phyloP scores from a whole-genome alignment of 805 yeast genomes.

The Ascoidea tarda region DNA sequence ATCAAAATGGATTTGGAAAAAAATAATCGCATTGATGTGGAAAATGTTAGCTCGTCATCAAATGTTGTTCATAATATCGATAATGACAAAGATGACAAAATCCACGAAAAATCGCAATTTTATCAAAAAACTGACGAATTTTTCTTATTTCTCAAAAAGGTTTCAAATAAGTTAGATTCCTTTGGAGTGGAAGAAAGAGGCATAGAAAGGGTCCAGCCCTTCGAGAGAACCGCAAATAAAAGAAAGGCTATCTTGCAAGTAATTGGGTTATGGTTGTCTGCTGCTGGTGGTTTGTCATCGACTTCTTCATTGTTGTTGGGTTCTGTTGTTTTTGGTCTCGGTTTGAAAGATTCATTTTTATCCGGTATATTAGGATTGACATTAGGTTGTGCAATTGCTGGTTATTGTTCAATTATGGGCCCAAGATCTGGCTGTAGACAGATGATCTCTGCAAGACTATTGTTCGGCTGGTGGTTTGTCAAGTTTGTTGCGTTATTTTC shows the following conservation, averaged over 20 bases:
- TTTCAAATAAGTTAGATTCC: slow-evolving; percentile 34
- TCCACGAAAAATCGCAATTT: too few species aligned
- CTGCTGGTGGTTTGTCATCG: slow-evolving; percentile 79
- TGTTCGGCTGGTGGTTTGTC: slow-evolving; percentile 81
- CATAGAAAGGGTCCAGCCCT: slow-evolving; percentile 58
- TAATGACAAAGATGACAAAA: too few species aligned
- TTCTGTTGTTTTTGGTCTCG: slow-evolving; percentile 54
- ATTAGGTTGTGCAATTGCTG: slow-evolving; percentile 66
- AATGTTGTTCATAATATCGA: too few species aligned
- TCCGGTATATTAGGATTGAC: slow-evolving; percentile 50
- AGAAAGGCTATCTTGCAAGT: slow-evolving; percentile 29
- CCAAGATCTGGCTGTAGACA: slow-evolving; percentile 85
- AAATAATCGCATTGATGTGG: too few species aligned
- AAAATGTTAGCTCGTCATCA: too few species aligned
- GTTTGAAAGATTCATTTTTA: slow-evolving; percentile 47
- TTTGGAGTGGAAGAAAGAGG: slow-evolving; percentile 68
- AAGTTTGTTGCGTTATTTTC: slow-evolving; percentile 60
- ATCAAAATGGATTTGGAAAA: too few species aligned
- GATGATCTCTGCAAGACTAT: slow-evolving; percentile 67
- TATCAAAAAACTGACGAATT: too few species aligned
- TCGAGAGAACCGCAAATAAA: slow-evolving; percentile 37
- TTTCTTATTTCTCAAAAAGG: background rate
- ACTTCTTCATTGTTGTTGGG: slow-evolving; percentile 77
- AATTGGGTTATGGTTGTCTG: slow-evolving; percentile 70
- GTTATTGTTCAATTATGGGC: slow-evolving; percentile 77